phyloP scores from a whole-genome alignment of 257 asterid genomes.

The Gentiana straminea region DNA sequence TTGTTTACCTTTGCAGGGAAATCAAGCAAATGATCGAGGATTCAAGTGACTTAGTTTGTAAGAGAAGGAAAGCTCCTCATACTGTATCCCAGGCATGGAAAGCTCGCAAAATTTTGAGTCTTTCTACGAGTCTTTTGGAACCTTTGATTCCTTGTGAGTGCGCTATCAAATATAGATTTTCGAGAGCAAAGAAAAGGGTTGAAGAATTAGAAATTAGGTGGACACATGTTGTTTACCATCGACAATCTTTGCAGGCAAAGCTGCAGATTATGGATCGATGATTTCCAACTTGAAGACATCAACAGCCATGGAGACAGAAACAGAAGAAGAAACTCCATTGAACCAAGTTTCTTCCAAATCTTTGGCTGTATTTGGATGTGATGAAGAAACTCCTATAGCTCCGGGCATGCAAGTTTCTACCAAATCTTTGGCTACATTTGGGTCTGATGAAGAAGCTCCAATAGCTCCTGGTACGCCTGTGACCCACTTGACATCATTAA shows the following conservation, averaged over 20 bases:
- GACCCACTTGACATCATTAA: conserved; percentile 21
- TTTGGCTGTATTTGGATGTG: conserved; percentile 10
- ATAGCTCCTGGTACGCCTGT: conserved; percentile 65
- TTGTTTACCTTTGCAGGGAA: conserved; percentile 24
- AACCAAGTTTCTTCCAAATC: conserved; percentile 6
- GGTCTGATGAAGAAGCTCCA: conserved; percentile 26
- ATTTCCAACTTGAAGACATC: conserved; percentile 15
- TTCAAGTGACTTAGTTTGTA: conserved; percentile 38
- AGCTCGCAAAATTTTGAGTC: conserved; percentile 26
- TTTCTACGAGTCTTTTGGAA: conserved; percentile 45
- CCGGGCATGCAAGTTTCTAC: conserved; percentile 1
- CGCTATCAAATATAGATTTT: not conserved
- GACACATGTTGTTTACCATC: not conserved
- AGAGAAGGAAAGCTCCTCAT: conserved; percentile 31
- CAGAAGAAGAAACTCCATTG: conserved; percentile 10
- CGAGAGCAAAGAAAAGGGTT: not conserved
- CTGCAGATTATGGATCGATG: conserved; percentile 19
- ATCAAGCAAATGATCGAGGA: conserved; percentile 36
- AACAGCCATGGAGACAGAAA: conserved; percentile 10
- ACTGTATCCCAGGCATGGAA: conserved; percentile 44
- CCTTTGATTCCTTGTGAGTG: conserved; percentile 56
- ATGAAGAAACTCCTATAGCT: conserved; percentile 19
- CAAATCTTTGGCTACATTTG: conserved; percentile 12
- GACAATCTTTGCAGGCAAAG: conserved; percentile 31
- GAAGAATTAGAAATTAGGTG: not conserved